Conservation (phyloP, 257 asterid species). For the Echium plantagineum region DNA sequence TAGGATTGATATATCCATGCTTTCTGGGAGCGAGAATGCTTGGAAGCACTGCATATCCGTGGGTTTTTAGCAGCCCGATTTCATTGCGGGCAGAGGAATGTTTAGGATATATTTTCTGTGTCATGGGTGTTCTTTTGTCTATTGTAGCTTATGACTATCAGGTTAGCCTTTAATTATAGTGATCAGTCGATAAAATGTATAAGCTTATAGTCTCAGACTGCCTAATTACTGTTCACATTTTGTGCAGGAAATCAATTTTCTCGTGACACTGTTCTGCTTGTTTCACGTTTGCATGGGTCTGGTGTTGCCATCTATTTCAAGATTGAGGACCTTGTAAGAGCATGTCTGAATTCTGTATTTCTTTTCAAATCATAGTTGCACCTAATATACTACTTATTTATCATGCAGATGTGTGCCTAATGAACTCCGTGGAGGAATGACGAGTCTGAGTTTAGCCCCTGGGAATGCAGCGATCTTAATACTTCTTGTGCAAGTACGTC, state of each 20-base stretch:
- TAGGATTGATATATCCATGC: conserved; percentile 87
- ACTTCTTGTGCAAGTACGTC: conserved; percentile 52
- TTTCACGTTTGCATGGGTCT: conserved; percentile 65
- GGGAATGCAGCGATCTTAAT: conserved; percentile 53
- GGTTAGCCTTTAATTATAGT: conserved; percentile 28
- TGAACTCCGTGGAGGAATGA: conserved; percentile 92
- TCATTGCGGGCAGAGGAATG: conserved; percentile 63
- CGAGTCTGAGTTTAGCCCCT: conserved; percentile 62
- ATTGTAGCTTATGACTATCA: conserved; percentile 82
- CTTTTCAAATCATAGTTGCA: neutral
- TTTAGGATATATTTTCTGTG: conserved; percentile 33
- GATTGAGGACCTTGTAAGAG: conserved; percentile 82
- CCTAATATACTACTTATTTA: conserved; percentile 2
- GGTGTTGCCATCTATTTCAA: conserved; percentile 83
- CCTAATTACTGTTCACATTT: conserved; percentile 2
- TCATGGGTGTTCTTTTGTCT: conserved; percentile 58
- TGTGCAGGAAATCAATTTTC: conserved; percentile 72
- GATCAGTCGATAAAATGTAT: conserved; percentile 1
- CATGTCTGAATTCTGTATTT: neutral
- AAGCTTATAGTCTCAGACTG: neutral
- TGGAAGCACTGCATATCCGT: conserved; percentile 76
- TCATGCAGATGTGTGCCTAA: conserved; percentile 73
- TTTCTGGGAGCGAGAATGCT: conserved; percentile 88
- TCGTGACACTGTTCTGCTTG: conserved; percentile 56
- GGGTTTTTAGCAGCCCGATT: conserved; percentile 58